phyloP scores from a whole-genome alignment of 805 yeast genomes.

The Nakazawaea populi region DNA sequence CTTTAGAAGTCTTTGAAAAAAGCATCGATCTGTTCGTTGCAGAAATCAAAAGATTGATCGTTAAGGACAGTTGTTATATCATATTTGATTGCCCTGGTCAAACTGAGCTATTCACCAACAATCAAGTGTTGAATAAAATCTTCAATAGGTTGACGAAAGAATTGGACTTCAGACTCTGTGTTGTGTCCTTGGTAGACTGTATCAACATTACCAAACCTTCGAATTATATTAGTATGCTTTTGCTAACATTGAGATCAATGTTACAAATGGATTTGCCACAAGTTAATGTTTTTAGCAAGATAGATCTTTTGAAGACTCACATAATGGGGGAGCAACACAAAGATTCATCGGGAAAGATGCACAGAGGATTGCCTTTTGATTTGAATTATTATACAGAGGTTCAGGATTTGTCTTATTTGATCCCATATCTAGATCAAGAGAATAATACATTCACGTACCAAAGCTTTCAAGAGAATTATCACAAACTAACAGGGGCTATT shows the following conservation, averaged over 20 bases:
- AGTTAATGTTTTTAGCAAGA: conserved; percentile 85
- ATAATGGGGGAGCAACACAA: conserved; percentile 21
- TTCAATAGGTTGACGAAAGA: conserved; percentile 59
- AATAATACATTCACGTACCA: conserved; percentile 58
- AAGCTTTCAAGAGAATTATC: conserved; percentile 40
- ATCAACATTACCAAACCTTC: conserved; percentile 80
- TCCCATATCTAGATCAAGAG: conserved; percentile 68
- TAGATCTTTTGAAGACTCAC: conserved; percentile 68
- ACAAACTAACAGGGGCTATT: conserved; percentile 65
- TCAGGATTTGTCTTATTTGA: conserved; percentile 67
- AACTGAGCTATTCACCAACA: conserved; percentile 91
- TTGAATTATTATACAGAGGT: conserved; percentile 89
- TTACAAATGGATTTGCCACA: conserved; percentile 90
- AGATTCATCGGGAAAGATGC: conserved; percentile 37
- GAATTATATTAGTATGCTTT: conserved; percentile 75
- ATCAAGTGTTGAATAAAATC: conserved; percentile 62
- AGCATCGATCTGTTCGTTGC: conserved; percentile 53
- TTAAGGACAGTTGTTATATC: conserved; percentile 54
- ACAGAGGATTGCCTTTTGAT: conserved; percentile 59
- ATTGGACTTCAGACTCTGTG: conserved; percentile 69
- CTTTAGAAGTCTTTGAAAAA: conserved; percentile 62
- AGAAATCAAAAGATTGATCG: conserved; percentile 44
- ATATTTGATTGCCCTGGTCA: conserved; percentile 95
- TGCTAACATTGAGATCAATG: conserved; percentile 86
- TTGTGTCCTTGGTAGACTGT: conserved; percentile 82